Percentiles rank a stretch among this genome's conserved stretches.
These are phyloP conservation scores for Crucihimalaya himalaica DNA, from an alignment of 345 rosid species.

Conservation along the genomic window DNA sequence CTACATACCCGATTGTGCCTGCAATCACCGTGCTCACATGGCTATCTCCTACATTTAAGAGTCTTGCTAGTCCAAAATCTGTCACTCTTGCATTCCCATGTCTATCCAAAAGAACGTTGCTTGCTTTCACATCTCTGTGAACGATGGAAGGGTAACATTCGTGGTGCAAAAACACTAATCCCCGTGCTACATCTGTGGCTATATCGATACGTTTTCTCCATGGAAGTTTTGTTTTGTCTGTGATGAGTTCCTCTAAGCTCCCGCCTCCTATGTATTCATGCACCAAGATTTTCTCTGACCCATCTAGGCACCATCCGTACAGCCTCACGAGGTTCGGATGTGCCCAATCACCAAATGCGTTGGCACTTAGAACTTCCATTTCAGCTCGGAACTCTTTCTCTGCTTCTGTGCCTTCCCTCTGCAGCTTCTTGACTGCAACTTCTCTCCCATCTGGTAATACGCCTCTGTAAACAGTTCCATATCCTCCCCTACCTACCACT, in stretches of 20 bases:
- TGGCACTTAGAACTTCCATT: conserved; percentile 87
- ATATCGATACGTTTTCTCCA: conserved; percentile 64
- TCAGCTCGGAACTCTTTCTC: conserved; percentile 88
- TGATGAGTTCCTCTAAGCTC: conserved; percentile 74
- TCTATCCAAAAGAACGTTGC: conserved; percentile 78
- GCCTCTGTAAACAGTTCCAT: conserved; percentile 79
- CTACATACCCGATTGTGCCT: conserved; percentile 91
- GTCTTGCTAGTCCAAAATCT: conserved; percentile 90
- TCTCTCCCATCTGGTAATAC: conserved; percentile 77
- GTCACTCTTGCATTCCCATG: conserved; percentile 77
- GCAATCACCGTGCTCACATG: conserved; percentile 94
- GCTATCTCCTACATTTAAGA: conserved; percentile 66
- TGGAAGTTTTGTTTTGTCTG: conserved; percentile 58
- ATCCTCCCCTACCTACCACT: conserved; percentile 88
- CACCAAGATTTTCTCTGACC: conserved; percentile 75
- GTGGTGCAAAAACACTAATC: conserved; percentile 79
- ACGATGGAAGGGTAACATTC: conserved; percentile 89
- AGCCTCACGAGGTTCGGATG: conserved; percentile 90
- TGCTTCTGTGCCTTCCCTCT: conserved; percentile 79
- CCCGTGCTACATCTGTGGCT: conserved; percentile 74
- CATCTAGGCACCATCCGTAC: conserved; percentile 86
- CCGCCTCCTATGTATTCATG: conserved; percentile 94
- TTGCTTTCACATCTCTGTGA: conserved; percentile 93
- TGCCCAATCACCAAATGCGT: conserved; percentile 83
- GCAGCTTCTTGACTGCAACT: conserved; percentile 91